phyloP scores from a whole-genome alignment of 108 stramenopile species.

The Conticribra weissflogii region DNA sequence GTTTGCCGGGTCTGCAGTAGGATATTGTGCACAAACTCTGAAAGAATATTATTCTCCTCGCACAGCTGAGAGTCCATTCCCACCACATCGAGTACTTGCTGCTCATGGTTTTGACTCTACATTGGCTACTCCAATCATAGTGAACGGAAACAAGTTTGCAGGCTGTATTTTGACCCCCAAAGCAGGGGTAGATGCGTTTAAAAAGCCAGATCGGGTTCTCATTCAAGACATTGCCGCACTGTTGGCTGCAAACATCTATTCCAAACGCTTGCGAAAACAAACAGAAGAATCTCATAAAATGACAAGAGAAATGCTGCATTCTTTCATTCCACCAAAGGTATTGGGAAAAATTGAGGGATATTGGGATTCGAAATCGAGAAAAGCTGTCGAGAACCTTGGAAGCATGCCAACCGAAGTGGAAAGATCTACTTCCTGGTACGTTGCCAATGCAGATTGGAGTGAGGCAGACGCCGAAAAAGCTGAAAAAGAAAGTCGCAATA shows the following conservation, averaged over 20 bases:
- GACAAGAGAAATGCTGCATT: constrained; percentile 43
- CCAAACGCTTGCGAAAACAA: constrained; percentile 16
- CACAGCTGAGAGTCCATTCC: constrained; percentile 7
- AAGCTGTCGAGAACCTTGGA: not conserved
- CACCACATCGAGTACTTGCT: constrained; percentile 10
- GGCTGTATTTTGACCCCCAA: constrained; percentile 9
- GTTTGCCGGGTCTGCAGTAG: constrained; percentile 28
- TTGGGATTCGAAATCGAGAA: constrained; percentile 29
- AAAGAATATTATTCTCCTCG: constrained; percentile 21
- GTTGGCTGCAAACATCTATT: constrained; percentile 23
- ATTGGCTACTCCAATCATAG: constrained; percentile 25
- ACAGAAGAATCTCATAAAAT: constrained; percentile 28
- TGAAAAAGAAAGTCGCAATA: not conserved
- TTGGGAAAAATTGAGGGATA: constrained; percentile 42
- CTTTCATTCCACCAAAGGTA: constrained; percentile 41
- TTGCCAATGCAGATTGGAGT: constrained; percentile 19
- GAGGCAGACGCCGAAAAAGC: not conserved
- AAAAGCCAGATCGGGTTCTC: constrained; percentile 14
- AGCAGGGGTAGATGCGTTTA: constrained; percentile 18
- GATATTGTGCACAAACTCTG: constrained; percentile 18
- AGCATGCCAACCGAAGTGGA: not conserved
- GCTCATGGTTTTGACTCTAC: constrained; percentile 10
- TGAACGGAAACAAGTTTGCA: constrained; percentile 25
- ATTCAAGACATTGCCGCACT: constrained; percentile 24
- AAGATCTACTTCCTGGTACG: constrained; percentile 20